Evolutionary conservation across 345 rosid genomes (phyloP).

Genomic region (Linum tenue): DNA sequence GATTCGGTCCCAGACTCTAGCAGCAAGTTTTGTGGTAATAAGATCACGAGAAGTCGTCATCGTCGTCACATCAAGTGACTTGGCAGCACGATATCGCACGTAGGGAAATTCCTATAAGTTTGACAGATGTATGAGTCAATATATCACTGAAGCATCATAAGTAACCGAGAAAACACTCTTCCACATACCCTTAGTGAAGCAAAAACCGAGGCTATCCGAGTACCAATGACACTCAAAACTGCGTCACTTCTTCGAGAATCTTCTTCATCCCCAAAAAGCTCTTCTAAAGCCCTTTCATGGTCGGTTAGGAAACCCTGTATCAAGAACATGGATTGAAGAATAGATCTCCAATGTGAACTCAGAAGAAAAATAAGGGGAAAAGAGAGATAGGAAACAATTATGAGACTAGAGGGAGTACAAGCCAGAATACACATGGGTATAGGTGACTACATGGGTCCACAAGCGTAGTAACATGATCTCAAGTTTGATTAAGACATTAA

Average conservation of each 20-base stretch:
- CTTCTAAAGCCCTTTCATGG: constrained; percentile 81
- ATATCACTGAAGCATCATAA: constrained; percentile 10
- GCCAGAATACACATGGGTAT: too few species aligned
- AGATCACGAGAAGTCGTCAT: constrained; percentile 90
- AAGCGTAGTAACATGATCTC: too few species aligned
- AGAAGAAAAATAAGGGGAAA: constrained; percentile 1
- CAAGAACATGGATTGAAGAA: not conserved
- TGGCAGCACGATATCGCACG: constrained; percentile 91
- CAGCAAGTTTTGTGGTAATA: constrained; percentile 96
- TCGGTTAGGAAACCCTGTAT: constrained; percentile 86
- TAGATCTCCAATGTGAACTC: not conserved
- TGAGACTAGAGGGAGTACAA: too few species aligned
- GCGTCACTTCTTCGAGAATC: constrained; percentile 70
- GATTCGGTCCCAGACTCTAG: constrained; percentile 91
- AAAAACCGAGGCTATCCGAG: constrained; percentile 90
- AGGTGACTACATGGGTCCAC: too few species aligned
- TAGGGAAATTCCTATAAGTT: constrained; percentile 73
- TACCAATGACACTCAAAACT: constrained; percentile 83
- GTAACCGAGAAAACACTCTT: constrained; percentile 16
- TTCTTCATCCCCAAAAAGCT: constrained; percentile 79
- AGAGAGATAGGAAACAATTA: not conserved
- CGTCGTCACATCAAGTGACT: constrained; percentile 87
- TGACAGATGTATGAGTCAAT: constrained; percentile 17
- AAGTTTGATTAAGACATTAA: too few species aligned
- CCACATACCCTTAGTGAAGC: constrained; percentile 83